Percentiles rank a stretch among this genome's conserved stretches.
phyloP scores from a whole-genome alignment of 140 eudicot genomes.

The Erigeron philadelphicus region DNA sequence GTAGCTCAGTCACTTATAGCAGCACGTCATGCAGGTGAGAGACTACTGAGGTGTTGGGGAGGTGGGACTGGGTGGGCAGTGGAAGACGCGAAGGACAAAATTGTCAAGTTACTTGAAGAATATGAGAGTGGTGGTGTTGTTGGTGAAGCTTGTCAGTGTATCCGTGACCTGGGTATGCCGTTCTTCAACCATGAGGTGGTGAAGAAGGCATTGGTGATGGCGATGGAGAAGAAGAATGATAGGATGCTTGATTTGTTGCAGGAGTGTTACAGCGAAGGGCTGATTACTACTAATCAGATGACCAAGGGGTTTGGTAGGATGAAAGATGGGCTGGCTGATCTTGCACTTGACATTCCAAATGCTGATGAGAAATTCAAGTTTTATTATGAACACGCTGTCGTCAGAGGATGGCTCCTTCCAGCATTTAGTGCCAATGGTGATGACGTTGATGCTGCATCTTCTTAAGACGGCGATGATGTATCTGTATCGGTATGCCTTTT shows the following conservation, averaged over 20 bases:
- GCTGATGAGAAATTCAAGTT: constrained; percentile 53
- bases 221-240: constrained; percentile 93
- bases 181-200: constrained; percentile 94
- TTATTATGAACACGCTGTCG: constrained; percentile 57
- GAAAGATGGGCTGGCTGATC: constrained; percentile 79
- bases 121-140: constrained; percentile 79
- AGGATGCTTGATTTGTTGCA: constrained; percentile 74
- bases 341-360: constrained; percentile 87
- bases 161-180: constrained; percentile 86
- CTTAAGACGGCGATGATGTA: constrained; percentile 16
- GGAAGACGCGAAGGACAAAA: constrained; percentile 95
- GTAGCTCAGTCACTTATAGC: constrained; percentile 62
- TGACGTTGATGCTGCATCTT: constrained; percentile 25
- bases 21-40: constrained; percentile 94
- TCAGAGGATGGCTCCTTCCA: constrained; percentile 62
- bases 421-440: constrained; percentile 33
- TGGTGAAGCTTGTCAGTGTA: constrained; percentile 82
- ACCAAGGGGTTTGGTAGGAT: constrained; percentile 78
- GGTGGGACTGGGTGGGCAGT: constrained; percentile 99
- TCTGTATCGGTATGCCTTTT: not conserved
- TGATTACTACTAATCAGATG: constrained; percentile 88
- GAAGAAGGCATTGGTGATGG: constrained; percentile 88
- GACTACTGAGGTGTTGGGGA: constrained; percentile 91
- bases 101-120: constrained; percentile 73
- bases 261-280: constrained; percentile 77